phyloP scores from a whole-genome alignment of 352 stramenopile genomes.

The Globisporangium nagaii region DNA sequence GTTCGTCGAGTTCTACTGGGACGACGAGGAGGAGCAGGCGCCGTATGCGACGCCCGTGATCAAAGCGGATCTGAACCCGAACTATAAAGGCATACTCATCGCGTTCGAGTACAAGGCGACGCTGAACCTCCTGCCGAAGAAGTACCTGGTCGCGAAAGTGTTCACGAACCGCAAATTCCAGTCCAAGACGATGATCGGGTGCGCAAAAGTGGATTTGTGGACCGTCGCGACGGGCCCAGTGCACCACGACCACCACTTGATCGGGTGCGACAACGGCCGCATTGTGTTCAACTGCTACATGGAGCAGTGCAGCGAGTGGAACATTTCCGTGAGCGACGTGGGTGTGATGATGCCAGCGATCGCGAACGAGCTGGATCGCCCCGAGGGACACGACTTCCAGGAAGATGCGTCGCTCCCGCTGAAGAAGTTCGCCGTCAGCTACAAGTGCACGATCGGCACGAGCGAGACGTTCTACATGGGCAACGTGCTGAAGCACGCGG shows the following conservation, averaged over 20 bases:
- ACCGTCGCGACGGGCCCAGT: constrained; percentile 80
- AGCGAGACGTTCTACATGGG: constrained; percentile 86
- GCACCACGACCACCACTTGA: constrained; percentile 84
- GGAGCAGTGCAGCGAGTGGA: constrained; percentile 88
- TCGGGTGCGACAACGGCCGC: constrained; percentile 81
- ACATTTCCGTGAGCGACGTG: constrained; percentile 85
- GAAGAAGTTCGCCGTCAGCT: constrained; percentile 87
- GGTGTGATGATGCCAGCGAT: constrained; percentile 88
- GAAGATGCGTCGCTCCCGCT: constrained; percentile 83
- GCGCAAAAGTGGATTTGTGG: constrained; percentile 73
- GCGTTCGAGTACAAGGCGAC: constrained; percentile 81
- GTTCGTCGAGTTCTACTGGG: constrained; percentile 88
- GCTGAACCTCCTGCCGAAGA: constrained; percentile 52
- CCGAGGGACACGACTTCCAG: constrained; percentile 87
- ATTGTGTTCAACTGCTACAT: constrained; percentile 91
- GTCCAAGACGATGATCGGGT: constrained; percentile 71
- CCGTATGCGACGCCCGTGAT: constrained; percentile 82
- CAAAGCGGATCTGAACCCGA: constrained; percentile 83
- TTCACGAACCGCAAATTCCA: constrained; percentile 80
- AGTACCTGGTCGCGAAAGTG: constrained; percentile 67
- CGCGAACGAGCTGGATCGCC: constrained; percentile 82
- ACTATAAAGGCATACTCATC: constrained; percentile 85
- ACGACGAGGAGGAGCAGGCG: constrained; percentile 55
- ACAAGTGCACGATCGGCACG: constrained; percentile 88
- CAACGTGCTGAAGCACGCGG: constrained; percentile 75